phyloP scores from a whole-genome alignment of 2,329 filamentous ascomycete genomes.

The Thermothelomyces thermophilus region DNA sequence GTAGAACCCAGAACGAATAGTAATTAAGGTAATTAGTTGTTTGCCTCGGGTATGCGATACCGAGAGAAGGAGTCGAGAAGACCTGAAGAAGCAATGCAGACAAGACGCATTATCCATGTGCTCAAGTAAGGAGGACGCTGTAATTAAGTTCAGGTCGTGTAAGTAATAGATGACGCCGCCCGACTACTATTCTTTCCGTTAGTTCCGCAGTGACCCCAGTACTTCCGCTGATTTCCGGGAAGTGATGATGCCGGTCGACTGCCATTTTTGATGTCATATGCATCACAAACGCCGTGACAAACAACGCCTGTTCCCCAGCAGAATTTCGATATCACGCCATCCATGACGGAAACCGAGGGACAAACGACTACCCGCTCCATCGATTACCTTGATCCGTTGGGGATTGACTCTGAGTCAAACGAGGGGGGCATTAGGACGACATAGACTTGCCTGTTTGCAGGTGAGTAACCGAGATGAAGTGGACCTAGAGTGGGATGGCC shows the following conservation, averaged over 20 bases:
- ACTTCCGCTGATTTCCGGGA: constrained; percentile 7
- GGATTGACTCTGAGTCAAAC: neutral
- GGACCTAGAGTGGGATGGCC: neutral
- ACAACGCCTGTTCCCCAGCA: neutral
- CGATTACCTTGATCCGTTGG: neutral
- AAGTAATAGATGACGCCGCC: neutral
- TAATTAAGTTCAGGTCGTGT: no score
- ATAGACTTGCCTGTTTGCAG: neutral
- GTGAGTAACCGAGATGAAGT: neutral
- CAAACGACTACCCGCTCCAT: neutral
- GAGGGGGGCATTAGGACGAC: neutral
- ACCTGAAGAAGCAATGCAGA: no score
- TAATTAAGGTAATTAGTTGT: no score
- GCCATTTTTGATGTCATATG: constrained; percentile 11
- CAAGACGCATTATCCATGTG: neutral
- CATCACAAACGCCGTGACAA: neutral
- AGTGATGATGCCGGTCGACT: neutral
- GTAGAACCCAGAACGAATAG: no score
- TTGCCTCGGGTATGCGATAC: no score
- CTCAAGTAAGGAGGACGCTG: neutral
- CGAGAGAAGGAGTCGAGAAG: no score
- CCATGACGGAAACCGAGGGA: neutral
- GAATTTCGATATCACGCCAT: neutral
- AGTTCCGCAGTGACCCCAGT: constrained; percentile 2
- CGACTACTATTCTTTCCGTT: neutral